Percentiles rank a stretch among this genome's conserved stretches.
Conservation (phyloP, 352 stramenopile genomes). For the Phytopythium vexans region DNA sequence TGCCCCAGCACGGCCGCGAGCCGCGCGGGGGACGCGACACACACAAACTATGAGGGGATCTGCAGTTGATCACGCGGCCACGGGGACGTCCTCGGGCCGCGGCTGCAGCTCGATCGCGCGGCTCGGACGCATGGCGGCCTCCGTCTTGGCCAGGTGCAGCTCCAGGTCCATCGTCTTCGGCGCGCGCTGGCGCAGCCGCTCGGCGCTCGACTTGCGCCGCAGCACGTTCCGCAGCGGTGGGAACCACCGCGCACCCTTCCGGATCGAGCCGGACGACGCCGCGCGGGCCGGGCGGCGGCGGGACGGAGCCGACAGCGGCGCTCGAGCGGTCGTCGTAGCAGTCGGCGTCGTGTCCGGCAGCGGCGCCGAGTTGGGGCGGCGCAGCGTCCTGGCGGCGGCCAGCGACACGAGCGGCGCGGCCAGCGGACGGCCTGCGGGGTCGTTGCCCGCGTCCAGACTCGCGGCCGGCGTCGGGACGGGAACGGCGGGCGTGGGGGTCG, state of each 20-base stretch:
- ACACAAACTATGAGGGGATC: too few species aligned
- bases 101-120: slow-evolving; percentile 36
- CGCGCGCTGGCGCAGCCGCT: slow-evolving; percentile 46
- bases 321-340: not conserved
- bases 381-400: slow-evolving; percentile 5
- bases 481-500: too few species aligned
- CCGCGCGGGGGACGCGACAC: too few species aligned
- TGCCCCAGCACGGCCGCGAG: too few species aligned
- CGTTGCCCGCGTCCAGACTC: not conserved
- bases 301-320: slow-evolving; percentile 7
- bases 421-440: slow-evolving; percentile 2
- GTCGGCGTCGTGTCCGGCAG: slow-evolving; percentile 19
- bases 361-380: slow-evolving; percentile 27
- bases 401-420: slow-evolving; percentile 9
- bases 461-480: too few species aligned
- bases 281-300: slow-evolving; percentile 7
- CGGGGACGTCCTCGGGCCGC: slow-evolving; percentile 17
- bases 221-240: slow-evolving; percentile 46
- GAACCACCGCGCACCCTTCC: slow-evolving; percentile 26
- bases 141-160: slow-evolving; percentile 44
- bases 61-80: slow-evolving; percentile 1
- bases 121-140: slow-evolving; percentile 13
- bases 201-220: slow-evolving; percentile 44
- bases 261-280: slow-evolving; percentile 16
- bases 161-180: slow-evolving; percentile 20